Evolutionary conservation across 2,329 filamentous ascomycete species (phyloP), one percentile per base, ranked within the genome.

Genomic region (Xylariomycetidae sp.): DNA sequence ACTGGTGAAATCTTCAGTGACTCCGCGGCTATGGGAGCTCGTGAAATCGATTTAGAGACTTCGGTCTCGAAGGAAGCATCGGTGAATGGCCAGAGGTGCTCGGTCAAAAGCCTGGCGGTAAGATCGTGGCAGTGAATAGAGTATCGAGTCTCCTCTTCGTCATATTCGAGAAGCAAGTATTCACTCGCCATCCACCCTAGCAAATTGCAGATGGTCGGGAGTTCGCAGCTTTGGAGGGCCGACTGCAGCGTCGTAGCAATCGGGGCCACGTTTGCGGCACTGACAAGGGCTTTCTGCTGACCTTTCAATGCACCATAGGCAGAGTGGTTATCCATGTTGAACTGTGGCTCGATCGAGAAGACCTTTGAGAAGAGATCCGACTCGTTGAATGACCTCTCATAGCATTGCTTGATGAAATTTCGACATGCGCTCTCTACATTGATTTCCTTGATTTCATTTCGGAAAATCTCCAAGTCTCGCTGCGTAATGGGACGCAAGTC

Each of bases 341-440:
- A 77, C 15, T 68, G 62, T 1, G 72, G 66, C 28, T 77, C 72
- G 25, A 79, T 58, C 16, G 64, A 63, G 41, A 80, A 79, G n/a
- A 79, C 61, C 39, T 67, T 72, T 19, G 61, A 49, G 38, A 80
- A 77, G 3, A 80, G 52, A 14, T 56, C 62, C 16, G 69, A 64
- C 47, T 80, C 75, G 37, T 70, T 69, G 45, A 70, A 74, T 3
- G 74, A 67, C 16, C 72, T 66, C 47, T 80, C 75, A 35, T 78
- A 77, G 34, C 64, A 69, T 50, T 79, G 74, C 49, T 79, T 79
- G 41, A 79, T 65, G 34, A 69, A 74, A 44, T 74, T 78, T 17
- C 75, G 64, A 11, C 67, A 67, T 4, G 73, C 74, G 3, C 73
- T 74, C 46, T 79, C 74, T 2, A 69, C 47, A 3, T 69, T 70